Percentiles rank a stretch among this genome's conserved stretches.
phyloP scores from a whole-genome alignment of 2,329 filamentous ascomycete genomes.

The Talaromyces albobiverticillius region DNA sequence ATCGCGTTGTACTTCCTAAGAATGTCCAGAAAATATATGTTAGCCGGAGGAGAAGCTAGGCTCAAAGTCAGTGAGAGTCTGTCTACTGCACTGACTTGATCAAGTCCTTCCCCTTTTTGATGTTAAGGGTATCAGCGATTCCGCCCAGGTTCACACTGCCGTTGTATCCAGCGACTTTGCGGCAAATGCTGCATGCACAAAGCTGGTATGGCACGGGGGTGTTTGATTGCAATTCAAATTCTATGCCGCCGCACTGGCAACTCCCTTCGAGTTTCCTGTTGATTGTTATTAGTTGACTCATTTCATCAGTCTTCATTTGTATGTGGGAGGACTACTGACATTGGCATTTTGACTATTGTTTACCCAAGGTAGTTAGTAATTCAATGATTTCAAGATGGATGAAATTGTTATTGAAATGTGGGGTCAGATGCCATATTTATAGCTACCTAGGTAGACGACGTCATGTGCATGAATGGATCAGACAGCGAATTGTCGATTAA shows the following conservation, averaged over 20 bases:
- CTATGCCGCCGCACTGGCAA: conserved; percentile 49
- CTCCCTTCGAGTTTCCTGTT: conserved; percentile 47
- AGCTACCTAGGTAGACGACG: too few relatives aligned
- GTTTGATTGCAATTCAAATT: conserved; percentile 45
- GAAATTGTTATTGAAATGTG: not conserved
- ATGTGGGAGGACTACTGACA: conserved; percentile 20
- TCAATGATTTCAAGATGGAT: too few relatives aligned
- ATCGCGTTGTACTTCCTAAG: conserved; percentile 45
- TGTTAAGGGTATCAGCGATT: conserved; percentile 40
- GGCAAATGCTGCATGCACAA: conserved; percentile 50
- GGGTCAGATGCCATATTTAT: conserved; percentile 4
- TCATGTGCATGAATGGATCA: not conserved
- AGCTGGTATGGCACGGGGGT: conserved; percentile 50
- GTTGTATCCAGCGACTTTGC: conserved; percentile 45
- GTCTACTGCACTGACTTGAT: conserved; percentile 38
- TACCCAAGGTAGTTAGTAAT: too few relatives aligned
- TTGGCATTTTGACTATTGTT: conserved; percentile 19
- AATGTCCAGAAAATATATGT: not conserved
- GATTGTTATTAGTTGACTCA: not conserved
- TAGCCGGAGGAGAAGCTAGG: not conserved
- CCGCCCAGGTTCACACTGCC: conserved; percentile 48
- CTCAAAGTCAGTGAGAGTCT: not conserved
- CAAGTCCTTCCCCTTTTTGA: conserved; percentile 41
- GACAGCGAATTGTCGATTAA: not conserved
- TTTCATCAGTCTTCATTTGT: not conserved